phyloP scores from a whole-genome alignment of 2,329 filamentous ascomycete genomes.

The Nigrospora oryzae region DNA sequence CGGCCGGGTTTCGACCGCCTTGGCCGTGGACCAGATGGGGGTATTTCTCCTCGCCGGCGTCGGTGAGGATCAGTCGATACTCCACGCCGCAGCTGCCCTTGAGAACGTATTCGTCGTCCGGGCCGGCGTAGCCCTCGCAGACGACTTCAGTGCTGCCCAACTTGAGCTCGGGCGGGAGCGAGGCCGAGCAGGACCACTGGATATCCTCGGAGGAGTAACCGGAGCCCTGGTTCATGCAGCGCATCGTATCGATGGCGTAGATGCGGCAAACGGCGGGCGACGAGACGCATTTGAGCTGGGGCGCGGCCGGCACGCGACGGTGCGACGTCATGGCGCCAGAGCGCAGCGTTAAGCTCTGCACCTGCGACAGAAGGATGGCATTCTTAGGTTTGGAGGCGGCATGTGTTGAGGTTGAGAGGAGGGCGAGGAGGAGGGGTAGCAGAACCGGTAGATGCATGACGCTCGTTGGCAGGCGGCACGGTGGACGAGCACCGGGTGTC shows the following conservation, averaged over 20 bases:
- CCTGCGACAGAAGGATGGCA: conserved; percentile 49
- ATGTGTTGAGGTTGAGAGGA: conserved; percentile 8
- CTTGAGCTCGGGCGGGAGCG: conserved; percentile 51
- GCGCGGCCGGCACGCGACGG: conserved; percentile 67
- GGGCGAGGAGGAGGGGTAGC: conserved; percentile 13
- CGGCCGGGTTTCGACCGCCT: conserved; percentile 17
- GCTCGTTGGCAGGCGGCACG: no score
- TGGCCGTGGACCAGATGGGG: conserved; percentile 40
- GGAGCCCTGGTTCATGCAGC: conserved; percentile 77
- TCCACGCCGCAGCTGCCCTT: conserved; percentile 90
- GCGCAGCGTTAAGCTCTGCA: conserved; percentile 73
- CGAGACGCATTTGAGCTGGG: conserved; percentile 72
- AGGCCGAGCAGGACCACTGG: conserved; percentile 78
- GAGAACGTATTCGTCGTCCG: conserved; percentile 78
- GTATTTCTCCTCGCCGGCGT: conserved; percentile 63
- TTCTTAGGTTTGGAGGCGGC: conserved; percentile 29
- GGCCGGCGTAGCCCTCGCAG: conserved; percentile 76
- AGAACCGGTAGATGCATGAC: neutral
- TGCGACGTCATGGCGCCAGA: conserved; percentile 58
- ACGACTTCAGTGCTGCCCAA: conserved; percentile 83
- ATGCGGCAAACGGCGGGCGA: conserved; percentile 55
- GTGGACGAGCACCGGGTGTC: no score
- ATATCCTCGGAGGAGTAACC: conserved; percentile 75
- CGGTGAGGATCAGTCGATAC: conserved; percentile 73
- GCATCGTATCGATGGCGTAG: conserved; percentile 73